Evolutionary conservation across 2,329 filamentous ascomycete genomes (phyloP).

Genomic region (Domatiomyces globalis): DNA sequence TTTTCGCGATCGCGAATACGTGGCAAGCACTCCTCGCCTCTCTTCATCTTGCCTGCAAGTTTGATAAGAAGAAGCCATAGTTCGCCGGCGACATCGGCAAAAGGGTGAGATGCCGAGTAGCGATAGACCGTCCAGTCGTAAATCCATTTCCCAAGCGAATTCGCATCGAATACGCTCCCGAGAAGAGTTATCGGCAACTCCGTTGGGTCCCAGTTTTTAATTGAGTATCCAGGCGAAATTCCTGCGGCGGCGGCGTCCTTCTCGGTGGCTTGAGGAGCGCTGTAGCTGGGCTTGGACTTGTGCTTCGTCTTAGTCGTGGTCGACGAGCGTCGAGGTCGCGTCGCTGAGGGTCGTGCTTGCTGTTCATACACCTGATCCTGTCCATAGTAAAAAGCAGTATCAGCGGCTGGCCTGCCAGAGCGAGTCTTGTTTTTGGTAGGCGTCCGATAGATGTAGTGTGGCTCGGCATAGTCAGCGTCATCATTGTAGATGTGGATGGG

Average conservation of each 20-base stretch:
- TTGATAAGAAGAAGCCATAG: conserved; percentile 92
- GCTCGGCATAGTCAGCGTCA: conserved; percentile 40
- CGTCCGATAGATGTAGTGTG: conserved; percentile 33
- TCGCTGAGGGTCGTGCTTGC: conserved; percentile 31
- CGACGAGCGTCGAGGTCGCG: conserved; percentile 40
- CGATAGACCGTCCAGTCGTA: conserved; percentile 98
- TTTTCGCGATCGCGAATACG: conserved; percentile 60
- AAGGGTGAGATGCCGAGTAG: conserved; percentile 65
- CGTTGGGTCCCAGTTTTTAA: conserved; percentile 95
- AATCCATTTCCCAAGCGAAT: conserved; percentile 97
- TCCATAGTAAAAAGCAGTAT: conserved; percentile 38
- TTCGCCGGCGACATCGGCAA: conserved; percentile 83
- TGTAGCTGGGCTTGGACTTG: conserved; percentile 27
- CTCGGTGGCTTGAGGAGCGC: conserved; percentile 40
- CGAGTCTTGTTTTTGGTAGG: conserved; percentile 32
- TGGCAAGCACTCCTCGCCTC: conserved; percentile 62
- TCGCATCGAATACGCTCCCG: conserved; percentile 91
- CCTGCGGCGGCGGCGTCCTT: conserved; percentile 49
- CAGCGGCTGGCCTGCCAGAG: conserved; percentile 32
- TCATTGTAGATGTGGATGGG: conserved; percentile 39
- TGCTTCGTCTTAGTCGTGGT: conserved; percentile 33
- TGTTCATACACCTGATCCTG: conserved; percentile 45
- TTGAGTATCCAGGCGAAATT: conserved; percentile 80
- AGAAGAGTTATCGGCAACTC: conserved; percentile 89
- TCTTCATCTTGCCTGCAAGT: conserved; percentile 83